Evolutionary conservation across 768 basidiomycete genomes (phyloP), one percentile per base, ranked within the genome.

Genomic region (Boletellus sp.): DNA sequence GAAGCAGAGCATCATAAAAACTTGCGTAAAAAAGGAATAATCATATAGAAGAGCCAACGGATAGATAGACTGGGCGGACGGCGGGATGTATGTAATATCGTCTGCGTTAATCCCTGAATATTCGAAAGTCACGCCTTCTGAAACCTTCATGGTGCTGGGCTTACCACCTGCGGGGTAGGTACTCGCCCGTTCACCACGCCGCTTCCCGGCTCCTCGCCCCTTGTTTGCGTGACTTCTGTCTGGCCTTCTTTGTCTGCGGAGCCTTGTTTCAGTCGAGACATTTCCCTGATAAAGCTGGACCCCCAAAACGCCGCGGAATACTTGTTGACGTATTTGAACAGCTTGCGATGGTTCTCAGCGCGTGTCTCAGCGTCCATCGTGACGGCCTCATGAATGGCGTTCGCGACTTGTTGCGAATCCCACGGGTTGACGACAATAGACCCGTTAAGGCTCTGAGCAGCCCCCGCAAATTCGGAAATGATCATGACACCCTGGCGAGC

Each of bases 401-500:
- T 86, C 1, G 96, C 96, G 43, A 96, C 93, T 62, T 94, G 87
- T 68, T 97, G 94, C n/a, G 89, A 89, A 68, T 98, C 96, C 95
- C 96, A 94, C 19, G 96, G 96, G 74, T 99, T 99, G 62, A 98
- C 93, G 64, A 99, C 93, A 58, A 99, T 78, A 31, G 88, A 90
- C 19, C 96, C 96, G 66, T 98, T 97, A 54, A 99, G 72, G 56
- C 85, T 89, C 71, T 97, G 94, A 15, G 93, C 94, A 10, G 96
- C 96, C 24, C 96, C 96, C 4, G 96, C 95, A 58, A 99, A 98
- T 68, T 99, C 96, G 60, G 94, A 96, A 12, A 99, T 78, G 66
- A 99, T 96, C 87, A 99, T 92, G 16, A 90, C 90, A 36, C 96
- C 96, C 65, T 97, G 92, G 12, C 87, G 81, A 35, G 86, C 83